These are phyloP conservation scores for Striga hermonthica DNA, from an alignment of 305 asterid species.

Conservation along the genomic window DNA sequence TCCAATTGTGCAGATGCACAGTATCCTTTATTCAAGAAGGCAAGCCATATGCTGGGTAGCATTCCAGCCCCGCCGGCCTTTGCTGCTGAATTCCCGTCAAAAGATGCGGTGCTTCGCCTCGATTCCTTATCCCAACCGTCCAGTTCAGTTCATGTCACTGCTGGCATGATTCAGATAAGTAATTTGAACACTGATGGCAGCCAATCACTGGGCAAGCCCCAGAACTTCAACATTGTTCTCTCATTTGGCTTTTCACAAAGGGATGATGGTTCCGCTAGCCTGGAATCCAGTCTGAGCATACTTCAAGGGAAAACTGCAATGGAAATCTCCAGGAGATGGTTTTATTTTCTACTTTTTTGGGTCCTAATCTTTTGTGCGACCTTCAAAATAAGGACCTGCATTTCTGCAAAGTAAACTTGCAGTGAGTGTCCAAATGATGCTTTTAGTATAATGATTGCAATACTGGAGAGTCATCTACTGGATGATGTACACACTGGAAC, in stretches of 20 bases:
- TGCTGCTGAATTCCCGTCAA: constrained; percentile 80
- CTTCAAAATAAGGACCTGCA: constrained; percentile 47
- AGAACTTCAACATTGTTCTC: constrained; percentile 49
- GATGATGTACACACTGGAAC: too few relatives aligned
- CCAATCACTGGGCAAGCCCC: constrained; percentile 39
- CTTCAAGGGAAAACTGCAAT: constrained; percentile 47
- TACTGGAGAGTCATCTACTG: too few relatives aligned
- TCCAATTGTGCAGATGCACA: constrained; percentile 42
- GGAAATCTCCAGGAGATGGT: constrained; percentile 43
- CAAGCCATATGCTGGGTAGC: constrained; percentile 64
- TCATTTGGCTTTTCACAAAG: constrained; percentile 57
- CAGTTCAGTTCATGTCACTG: constrained; percentile 43
- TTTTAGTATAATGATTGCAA: too few relatives aligned
- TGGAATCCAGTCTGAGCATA: constrained; percentile 51
- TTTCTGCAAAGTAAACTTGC: constrained; percentile 39
- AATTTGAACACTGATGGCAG: constrained; percentile 30
- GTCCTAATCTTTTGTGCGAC: constrained; percentile 54
- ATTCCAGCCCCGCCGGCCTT: constrained; percentile 81
- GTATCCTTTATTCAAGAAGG: constrained; percentile 52
- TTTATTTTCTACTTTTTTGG: constrained; percentile 50
- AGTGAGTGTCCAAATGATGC: background rate
- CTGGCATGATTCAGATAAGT: constrained; percentile 51
- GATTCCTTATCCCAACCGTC: constrained; percentile 32
- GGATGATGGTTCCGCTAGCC: constrained; percentile 44
- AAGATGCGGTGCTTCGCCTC: constrained; percentile 52